These are phyloP conservation scores for Suillus hirtellus DNA, from an alignment of 768 basidiomycete species.

Conservation along the genomic window DNA sequence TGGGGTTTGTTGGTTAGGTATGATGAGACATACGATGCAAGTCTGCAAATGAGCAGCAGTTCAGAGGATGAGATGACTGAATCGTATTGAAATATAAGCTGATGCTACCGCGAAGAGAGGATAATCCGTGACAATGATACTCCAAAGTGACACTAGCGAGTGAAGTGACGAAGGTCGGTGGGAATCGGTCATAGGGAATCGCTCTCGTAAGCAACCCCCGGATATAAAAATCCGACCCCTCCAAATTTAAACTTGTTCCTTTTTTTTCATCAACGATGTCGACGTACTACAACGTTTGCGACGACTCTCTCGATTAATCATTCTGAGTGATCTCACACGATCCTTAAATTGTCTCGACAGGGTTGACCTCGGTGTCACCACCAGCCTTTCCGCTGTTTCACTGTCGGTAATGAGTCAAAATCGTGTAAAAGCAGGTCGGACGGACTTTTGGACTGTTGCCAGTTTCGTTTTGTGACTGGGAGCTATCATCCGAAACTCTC, in stretches of 20 bases:
- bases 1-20: neutral
- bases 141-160: slow-evolving; percentile 18
- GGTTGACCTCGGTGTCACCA: slow-evolving; percentile 52
- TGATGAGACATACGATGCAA: slow-evolving; percentile 9
- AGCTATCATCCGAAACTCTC: slow-evolving; percentile 15
- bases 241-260: slow-evolving; percentile 5
- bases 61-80: neutral
- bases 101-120: neutral
- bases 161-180: slow-evolving; percentile 25
- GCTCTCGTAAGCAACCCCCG: slow-evolving; percentile 29
- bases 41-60: neutral
- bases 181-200: slow-evolving; percentile 23
- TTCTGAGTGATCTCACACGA: slow-evolving; percentile 38
- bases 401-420: slow-evolving; percentile 92
- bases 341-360: slow-evolving; percentile 82
- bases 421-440: slow-evolving; percentile 72
- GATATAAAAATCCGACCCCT: slow-evolving; percentile 14
- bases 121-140: slow-evolving; percentile 16
- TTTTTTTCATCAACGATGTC: neutral
- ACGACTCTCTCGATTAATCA: neutral
- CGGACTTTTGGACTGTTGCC: slow-evolving; percentile 31
- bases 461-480: slow-evolving; percentile 54
- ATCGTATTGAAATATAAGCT: slow-evolving; percentile 9
- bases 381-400: slow-evolving; percentile 80
- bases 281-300: too few relatives aligned